These are phyloP conservation scores for Albophoma yamanashiensis DNA, from an alignment of 2,329 filamentous ascomycete genomes.

Conservation along the genomic window DNA sequence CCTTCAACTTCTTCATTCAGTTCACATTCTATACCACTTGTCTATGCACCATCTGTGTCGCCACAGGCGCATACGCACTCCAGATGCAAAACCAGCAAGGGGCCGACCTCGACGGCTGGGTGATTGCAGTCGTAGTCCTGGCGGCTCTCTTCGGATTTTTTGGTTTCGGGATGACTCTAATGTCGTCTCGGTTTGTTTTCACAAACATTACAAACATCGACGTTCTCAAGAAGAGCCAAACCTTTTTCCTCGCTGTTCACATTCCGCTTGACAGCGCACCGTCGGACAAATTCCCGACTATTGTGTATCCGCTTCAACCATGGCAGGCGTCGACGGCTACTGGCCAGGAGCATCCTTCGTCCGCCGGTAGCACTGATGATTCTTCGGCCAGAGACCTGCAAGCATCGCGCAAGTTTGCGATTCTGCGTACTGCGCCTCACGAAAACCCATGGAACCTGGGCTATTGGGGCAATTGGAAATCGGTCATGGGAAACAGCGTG, in stretches of 20 bases:
- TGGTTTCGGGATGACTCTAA: slow-evolving; percentile 62
- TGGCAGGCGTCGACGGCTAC: background rate
- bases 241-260: slow-evolving; percentile 65
- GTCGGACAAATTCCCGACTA: slow-evolving; percentile 33
- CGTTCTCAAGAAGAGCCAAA: slow-evolving; percentile 50
- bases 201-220: slow-evolving; percentile 81
- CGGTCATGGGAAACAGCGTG: slow-evolving; percentile 64
- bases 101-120: slow-evolving; percentile 40
- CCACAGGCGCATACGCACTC: slow-evolving; percentile 54
- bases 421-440: slow-evolving; percentile 60
- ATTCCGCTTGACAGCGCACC: slow-evolving; percentile 41
- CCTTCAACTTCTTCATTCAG: slow-evolving; percentile 88
- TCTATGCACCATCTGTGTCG: slow-evolving; percentile 55
- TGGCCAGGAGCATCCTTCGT: slow-evolving; percentile 14
- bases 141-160: slow-evolving; percentile 72
- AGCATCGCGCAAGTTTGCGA: slow-evolving; percentile 62
- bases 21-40: slow-evolving; percentile 66
- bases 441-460: slow-evolving; percentile 85
- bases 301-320: slow-evolving; percentile 47
- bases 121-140: slow-evolving; percentile 56
- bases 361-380: slow-evolving; percentile 5
- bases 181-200: slow-evolving; percentile 58
- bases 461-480: slow-evolving; percentile 57
- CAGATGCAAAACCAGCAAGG: slow-evolving; percentile 37
- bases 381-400: slow-evolving; percentile 26